phyloP scores from a whole-genome alignment of 805 yeast species.

The Starmerella riodocensis region DNA sequence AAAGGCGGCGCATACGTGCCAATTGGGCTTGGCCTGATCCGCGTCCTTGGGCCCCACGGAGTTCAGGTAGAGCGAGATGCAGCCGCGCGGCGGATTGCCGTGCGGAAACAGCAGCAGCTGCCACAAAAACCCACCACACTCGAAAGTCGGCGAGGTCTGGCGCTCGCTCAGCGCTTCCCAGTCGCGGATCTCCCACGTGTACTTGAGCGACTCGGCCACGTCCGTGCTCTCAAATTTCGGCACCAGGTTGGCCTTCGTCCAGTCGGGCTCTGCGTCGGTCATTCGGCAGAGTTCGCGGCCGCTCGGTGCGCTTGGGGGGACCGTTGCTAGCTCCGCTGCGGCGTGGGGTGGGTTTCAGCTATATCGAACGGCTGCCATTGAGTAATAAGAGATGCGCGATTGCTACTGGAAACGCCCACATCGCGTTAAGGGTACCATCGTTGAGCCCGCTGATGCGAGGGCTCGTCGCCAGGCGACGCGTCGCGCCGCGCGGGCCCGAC shows the following conservation, averaged over 20 bases:
- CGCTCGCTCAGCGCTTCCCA: conserved; percentile 29
- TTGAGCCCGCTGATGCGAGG: too few relatives aligned
- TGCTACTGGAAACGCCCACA: too few relatives aligned
- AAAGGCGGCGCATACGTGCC: conserved; percentile 68
- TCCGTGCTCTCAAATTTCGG: conserved; percentile 16
- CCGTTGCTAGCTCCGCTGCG: too few relatives aligned
- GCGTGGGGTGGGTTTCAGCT: too few relatives aligned
- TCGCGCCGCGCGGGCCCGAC: too few relatives aligned
- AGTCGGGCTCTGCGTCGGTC: neutral
- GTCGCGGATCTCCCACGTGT: conserved; percentile 29
- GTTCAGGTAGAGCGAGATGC: conserved; percentile 66
- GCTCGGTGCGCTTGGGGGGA: too few relatives aligned
- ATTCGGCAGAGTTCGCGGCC: neutral
- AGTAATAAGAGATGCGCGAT: too few relatives aligned
- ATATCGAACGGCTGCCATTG: too few relatives aligned
- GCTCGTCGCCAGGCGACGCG: too few relatives aligned
- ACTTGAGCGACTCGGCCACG: conserved; percentile 16
- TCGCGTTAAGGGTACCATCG: too few relatives aligned
- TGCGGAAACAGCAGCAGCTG: conserved; percentile 63
- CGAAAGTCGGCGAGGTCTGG: conserved; percentile 25
- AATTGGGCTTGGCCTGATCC: neutral
- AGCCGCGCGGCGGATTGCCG: conserved; percentile 42
- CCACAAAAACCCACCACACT: conserved; percentile 26
- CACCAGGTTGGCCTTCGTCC: neutral
- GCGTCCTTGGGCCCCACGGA: conserved; percentile 33